Conservation (phyloP, 768 basidiomycete genomes). For the Amanita thiersii region DNA sequence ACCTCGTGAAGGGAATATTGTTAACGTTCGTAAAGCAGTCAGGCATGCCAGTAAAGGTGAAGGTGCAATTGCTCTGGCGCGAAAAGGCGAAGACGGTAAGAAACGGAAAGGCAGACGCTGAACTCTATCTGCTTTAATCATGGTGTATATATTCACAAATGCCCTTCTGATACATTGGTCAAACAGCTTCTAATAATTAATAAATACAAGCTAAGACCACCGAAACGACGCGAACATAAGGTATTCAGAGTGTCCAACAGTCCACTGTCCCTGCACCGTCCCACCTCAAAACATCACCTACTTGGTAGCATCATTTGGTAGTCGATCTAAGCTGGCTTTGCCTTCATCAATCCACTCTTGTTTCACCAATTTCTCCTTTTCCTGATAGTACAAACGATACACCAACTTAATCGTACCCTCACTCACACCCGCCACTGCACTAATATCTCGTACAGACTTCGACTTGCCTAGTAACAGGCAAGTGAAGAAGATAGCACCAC, state of each 20-base stretch:
- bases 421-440: conserved; percentile 85
- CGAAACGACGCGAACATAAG: background rate
- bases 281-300: conserved; percentile 14
- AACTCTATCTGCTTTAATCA: conserved; percentile 7
- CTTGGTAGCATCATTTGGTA: conserved; percentile 33
- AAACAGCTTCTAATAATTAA: conserved; percentile 4
- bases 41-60: conserved; percentile 63
- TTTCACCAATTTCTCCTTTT: conserved; percentile 74
- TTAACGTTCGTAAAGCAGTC: conserved; percentile 89
- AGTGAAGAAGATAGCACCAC: conserved; percentile 92
- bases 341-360: conserved; percentile 81
- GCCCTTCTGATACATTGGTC: too few relatives aligned
- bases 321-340: conserved; percentile 46
- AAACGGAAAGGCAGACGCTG: conserved; percentile 21
- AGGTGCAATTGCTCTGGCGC: conserved; percentile 52
- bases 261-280: background rate
- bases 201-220: conserved; percentile 5
- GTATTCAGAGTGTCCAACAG: background rate
- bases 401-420: conserved; percentile 93
- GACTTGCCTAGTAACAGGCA: conserved; percentile 69
- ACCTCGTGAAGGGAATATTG: conserved; percentile 40
- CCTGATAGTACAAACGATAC: conserved; percentile 69
- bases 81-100: conserved; percentile 26
- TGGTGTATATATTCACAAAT: background rate
- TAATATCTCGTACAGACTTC: conserved; percentile 81